phyloP scores from a whole-genome alignment of 208 protist genomes.

The Vickermania spadyakhi region DNA sequence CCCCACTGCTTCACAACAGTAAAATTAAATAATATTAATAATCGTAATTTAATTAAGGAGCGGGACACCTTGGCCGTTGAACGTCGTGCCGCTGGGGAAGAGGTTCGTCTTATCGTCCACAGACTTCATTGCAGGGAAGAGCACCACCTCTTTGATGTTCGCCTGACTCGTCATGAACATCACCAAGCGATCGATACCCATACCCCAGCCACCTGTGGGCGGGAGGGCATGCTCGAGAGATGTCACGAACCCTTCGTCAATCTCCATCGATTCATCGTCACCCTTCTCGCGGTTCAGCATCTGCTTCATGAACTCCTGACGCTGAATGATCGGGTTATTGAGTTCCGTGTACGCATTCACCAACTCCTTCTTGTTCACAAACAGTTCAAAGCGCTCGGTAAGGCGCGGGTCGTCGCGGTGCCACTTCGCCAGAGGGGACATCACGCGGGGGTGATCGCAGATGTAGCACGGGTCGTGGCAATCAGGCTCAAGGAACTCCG shows the following conservation, averaged over 20 bases:
- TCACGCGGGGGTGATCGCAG: constrained; percentile 98
- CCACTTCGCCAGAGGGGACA: constrained; percentile 99
- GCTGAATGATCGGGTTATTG: constrained; percentile 99
- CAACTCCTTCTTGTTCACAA: constrained; percentile 97
- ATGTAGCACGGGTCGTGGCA: constrained; percentile 99
- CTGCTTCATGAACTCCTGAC: constrained; percentile 97
- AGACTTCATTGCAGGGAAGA: constrained; percentile 92
- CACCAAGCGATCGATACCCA: constrained; percentile 98
- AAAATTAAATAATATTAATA: no score
- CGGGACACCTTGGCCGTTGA: constrained; percentile 73
- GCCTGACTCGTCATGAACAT: constrained; percentile 99
- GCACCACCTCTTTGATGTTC: constrained; percentile 98
- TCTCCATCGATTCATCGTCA: constrained; percentile 97
- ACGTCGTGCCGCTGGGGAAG: constrained; percentile 54
- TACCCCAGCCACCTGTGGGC: constrained; percentile 98
- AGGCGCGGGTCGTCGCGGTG: constrained; percentile 90
- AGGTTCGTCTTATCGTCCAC: constrained; percentile 29
- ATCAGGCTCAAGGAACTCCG: constrained; percentile 94
- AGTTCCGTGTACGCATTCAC: constrained; percentile 99
- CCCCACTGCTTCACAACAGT: no score
- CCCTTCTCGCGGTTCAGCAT: constrained; percentile 88
- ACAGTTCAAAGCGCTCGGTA: constrained; percentile 99
- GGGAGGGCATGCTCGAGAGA: constrained; percentile 99
- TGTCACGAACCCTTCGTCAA: constrained; percentile 96
- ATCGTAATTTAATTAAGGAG: constrained; percentile 33